phyloP scores from a whole-genome alignment of 2,329 filamentous ascomycete genomes.

The Xylariomycetidae sp. region DNA sequence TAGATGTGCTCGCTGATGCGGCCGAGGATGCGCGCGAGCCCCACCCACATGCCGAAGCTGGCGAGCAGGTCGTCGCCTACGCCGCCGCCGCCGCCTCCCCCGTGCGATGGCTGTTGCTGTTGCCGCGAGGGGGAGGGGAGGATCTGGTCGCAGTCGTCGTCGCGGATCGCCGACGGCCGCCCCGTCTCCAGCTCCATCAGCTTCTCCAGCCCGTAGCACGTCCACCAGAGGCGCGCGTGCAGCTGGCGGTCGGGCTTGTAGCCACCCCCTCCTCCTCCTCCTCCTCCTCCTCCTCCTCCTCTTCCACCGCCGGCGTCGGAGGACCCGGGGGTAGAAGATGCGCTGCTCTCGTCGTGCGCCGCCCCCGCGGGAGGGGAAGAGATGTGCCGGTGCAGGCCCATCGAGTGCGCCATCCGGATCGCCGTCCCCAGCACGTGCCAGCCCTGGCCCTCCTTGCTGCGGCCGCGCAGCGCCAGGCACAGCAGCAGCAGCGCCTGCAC shows the following conservation, averaged over 20 bases:
- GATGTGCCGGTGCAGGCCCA: conserved; percentile 17
- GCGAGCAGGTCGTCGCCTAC: background rate
- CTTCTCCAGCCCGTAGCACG: conserved; percentile 15
- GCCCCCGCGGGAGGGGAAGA: too few relatives aligned
- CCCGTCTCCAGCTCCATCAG: conserved; percentile 20
- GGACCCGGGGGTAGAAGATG: background rate
- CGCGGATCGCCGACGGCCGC: conserved; percentile 15
- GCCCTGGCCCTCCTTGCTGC: background rate
- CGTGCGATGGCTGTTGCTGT: too few relatives aligned
- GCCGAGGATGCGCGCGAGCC: conserved; percentile 11
- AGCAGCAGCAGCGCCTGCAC: conserved; percentile 12
- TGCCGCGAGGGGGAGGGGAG: too few relatives aligned
- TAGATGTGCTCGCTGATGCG: conserved; percentile 10
- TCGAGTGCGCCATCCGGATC: conserved; percentile 18
- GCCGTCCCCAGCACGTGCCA: conserved; percentile 13
- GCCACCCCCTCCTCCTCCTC: too few relatives aligned
- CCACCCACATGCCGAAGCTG: conserved; percentile 12
- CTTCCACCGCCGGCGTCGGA: too few relatives aligned
- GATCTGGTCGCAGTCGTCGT: conserved; percentile 10
- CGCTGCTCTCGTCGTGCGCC: background rate
- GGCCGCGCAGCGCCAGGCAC: background rate
- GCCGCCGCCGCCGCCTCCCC: background rate
- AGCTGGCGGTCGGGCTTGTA: conserved; percentile 1
- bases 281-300: too few relatives aligned
- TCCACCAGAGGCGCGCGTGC: conserved; percentile 12